Base-by-base conservation (phyloP, 192 early-diverging fungal species). In the Obelidium mucronatum region DNA sequence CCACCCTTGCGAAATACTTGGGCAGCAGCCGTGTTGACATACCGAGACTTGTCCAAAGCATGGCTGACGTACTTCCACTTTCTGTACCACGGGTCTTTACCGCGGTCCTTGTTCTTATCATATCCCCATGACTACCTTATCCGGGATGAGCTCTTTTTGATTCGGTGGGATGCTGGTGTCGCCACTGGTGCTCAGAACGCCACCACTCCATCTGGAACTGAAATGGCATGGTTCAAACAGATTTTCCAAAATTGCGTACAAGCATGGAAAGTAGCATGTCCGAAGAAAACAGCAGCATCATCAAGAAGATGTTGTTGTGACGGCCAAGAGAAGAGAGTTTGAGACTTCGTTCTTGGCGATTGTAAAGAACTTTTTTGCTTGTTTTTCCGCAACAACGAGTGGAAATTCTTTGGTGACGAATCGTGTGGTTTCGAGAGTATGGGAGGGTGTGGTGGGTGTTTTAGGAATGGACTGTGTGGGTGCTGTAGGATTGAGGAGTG, bases 11-110 rank as follows among this genome's bases (percentile, higher is more conserved):
- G 24, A n/a, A 68, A 24, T 31, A 63, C 59, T 60, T 74, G 58
- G 58, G 40, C 42, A 3, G 15, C 40, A 24, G 34, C n/a, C 11
- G 31, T 61, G 6, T 11, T 74, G 39, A 74, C 56, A 13, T 6
- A 26, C 40, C 13, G 4, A 22, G 58, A 74, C 33, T 34, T 74
- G 17, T 11, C 72, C 11, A 17, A 6, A 19, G 42, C 55, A 15
- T 74, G 72, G 72, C 59, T 74, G 17, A 74, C 62, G 17, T 74
- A 74, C 40, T 30, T 74, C 4, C 72, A 74, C 40, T 44, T 74
- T 11, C n/a, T 62, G 22, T 74, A 74, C 59, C 40, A 74, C 40
- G 72, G 72, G 17, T 8, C 35, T 26, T 13, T 74, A 1, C 72
- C 72, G 39, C 8, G 4, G 19, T 2, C 24, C 26, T 26, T 74